Evolutionary conservation across 2,329 filamentous ascomycete species (phyloP), one percentile per base, ranked within the genome.

Genomic region (Pseudonectria buxi): DNA sequence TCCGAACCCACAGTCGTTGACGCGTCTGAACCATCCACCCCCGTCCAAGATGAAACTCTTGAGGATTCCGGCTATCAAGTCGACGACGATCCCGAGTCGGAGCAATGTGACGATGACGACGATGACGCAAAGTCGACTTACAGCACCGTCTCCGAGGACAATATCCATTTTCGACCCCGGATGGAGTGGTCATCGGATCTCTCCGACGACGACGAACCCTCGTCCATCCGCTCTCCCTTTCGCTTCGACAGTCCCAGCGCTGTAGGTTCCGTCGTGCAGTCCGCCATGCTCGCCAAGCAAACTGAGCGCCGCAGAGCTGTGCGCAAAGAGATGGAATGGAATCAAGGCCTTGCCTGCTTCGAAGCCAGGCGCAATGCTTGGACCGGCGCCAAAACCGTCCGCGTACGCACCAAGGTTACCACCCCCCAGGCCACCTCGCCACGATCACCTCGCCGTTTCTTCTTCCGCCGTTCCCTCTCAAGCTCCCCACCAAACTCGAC

Each of bases 261-360:
- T 0, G 61, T 72, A 16, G 71, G 66, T 2, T 47, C 55, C 2
- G 55, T 61, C 7, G 54, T 72, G 13, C 59, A 64, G 33, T 53
- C 62, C 6, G 60, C 63, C 2, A 56, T 66, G 4, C 55, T 68
- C 4, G 69, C 71, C 29, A 71, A 72, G 37, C 72, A 70, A 41
- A 68, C 76, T 25, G 72, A 69, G 43, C 68, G 75, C 28, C 69
- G 78, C 36, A 73, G 69, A 47, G 72, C 68, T 32, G 55, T 76
- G 32, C 72, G 76, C 42, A 76, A 78, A 37, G 82, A 86, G 63
- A 74, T 79, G 63, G 58, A 67, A 22, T 94, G 84, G 81, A 96
- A 95, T 51, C 69, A 81, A 26, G 90, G 90, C 0, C 58, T 95
- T 37, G 74, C 79, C n/a, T 83, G 83, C 56, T 96, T 86, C 62